phyloP scores from a whole-genome alignment of 83 land plant species.

The Larix sibirica region DNA sequence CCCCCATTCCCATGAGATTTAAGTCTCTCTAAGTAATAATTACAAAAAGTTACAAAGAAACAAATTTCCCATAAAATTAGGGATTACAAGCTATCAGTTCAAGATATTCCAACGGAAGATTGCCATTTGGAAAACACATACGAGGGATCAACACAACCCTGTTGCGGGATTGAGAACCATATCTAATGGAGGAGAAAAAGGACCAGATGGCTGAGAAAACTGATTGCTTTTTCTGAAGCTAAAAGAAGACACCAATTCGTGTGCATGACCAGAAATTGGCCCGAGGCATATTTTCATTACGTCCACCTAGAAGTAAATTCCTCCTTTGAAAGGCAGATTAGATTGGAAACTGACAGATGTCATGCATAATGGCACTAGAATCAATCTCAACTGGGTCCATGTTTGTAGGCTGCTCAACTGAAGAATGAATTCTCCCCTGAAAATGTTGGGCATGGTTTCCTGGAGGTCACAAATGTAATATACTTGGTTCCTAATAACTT shows the following conservation, averaged over 20 bases:
- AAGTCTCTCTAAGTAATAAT: too few relatives aligned
- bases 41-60: too few relatives aligned
- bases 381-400: background rate
- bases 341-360: background rate
- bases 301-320: background rate
- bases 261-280: background rate
- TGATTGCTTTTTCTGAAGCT: background rate
- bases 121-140: too few relatives aligned
- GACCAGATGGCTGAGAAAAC: background rate
- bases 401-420: constrained; percentile 6
- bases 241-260: background rate
- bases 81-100: too few relatives aligned
- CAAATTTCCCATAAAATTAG: too few relatives aligned
- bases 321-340: background rate
- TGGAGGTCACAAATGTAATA: background rate
- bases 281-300: constrained; percentile 4
- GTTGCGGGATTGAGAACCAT: background rate
- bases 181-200: background rate
- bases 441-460: background rate
- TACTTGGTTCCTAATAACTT: constrained; percentile 2
- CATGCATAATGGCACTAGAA: background rate
- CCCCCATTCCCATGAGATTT: too few relatives aligned
- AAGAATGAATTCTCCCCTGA: background rate
- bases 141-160: too few relatives aligned
- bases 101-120: too few relatives aligned